Conservation (phyloP, 2,329 filamentous ascomycete species). For the Diaporthe vexans region DNA sequence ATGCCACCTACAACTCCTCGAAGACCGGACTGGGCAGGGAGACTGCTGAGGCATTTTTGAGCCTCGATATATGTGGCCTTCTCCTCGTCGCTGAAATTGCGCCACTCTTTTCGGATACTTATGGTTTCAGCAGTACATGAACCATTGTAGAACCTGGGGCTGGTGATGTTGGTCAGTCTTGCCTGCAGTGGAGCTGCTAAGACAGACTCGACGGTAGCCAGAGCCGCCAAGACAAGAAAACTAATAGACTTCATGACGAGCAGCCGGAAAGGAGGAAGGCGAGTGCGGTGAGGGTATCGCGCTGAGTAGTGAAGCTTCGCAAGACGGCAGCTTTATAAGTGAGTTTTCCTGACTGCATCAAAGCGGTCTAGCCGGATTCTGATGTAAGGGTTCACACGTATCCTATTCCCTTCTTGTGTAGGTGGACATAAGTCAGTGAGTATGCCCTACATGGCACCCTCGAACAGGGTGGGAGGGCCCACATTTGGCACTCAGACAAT, state of each 20-base stretch:
- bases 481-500: not conserved
- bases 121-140: conserved; percentile 25
- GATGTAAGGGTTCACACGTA: not conserved
- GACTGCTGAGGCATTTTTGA: conserved; percentile 22
- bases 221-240: not conserved
- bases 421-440: conserved; percentile 12
- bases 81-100: conserved; percentile 16
- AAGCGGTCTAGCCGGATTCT: not conserved
- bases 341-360: not conserved
- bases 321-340: not conserved
- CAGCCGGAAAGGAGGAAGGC: not conserved
- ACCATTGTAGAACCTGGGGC: conserved; percentile 29
- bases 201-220: not conserved
- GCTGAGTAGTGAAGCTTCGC: not conserved
- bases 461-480: not conserved
- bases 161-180: not conserved
- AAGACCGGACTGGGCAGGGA: conserved; percentile 12
- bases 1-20: not conserved
- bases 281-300: not conserved
- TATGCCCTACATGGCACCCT: not conserved
- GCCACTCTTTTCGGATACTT: conserved; percentile 33
- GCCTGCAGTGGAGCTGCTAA: not conserved
- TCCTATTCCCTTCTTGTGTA: not conserved
- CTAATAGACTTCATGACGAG: not conserved
- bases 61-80: conserved; percentile 20